Evolutionary conservation across 1,139 yeast species (phyloP).

Genomic region (Saccharomycopsis hybrid): DNA sequence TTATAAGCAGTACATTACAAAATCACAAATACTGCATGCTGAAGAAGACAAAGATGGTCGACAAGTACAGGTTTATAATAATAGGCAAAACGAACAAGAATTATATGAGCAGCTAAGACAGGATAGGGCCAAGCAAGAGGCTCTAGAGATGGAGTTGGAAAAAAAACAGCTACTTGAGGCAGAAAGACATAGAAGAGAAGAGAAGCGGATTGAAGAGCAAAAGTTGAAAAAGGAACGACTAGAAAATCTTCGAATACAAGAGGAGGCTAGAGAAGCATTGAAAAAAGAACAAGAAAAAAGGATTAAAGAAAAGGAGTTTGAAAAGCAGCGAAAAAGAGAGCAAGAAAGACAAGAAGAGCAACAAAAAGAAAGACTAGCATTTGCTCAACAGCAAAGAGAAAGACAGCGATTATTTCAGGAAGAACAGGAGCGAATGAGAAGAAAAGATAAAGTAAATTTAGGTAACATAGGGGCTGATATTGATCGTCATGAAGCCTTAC

Average conservation of each 20-base stretch:
- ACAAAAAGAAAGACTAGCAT: neutral
- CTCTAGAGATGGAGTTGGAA: conserved; percentile 4
- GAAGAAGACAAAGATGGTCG: too few relatives aligned
- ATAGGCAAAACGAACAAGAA: conserved; percentile 9
- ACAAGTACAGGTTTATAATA: too few relatives aligned
- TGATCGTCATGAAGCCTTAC: neutral
- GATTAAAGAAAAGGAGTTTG: neutral
- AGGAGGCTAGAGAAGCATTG: conserved; percentile 1
- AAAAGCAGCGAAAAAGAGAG: neutral
- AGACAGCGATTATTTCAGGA: neutral
- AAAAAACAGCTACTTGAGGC: neutral
- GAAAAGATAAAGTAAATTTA: neutral
- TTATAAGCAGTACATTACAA: neutral
- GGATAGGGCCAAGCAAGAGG: conserved; percentile 16
- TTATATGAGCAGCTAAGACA: conserved; percentile 13
- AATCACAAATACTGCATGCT: too few relatives aligned
- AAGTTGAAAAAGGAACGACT: conserved; percentile 2
- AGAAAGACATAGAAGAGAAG: conserved; percentile 5
- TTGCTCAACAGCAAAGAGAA: neutral
- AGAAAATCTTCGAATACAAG: neutral
- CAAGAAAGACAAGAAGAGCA: neutral
- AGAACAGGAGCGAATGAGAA: neutral
- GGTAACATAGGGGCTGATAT: neutral
- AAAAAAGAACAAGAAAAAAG: neutral
- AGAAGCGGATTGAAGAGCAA: conserved; percentile 1